A percentile compares a stretch with the other conserved stretches of the same genome.
Conservation (phyloP, 2,329 filamentous ascomycete genomes). For the Alternaria dauci region DNA sequence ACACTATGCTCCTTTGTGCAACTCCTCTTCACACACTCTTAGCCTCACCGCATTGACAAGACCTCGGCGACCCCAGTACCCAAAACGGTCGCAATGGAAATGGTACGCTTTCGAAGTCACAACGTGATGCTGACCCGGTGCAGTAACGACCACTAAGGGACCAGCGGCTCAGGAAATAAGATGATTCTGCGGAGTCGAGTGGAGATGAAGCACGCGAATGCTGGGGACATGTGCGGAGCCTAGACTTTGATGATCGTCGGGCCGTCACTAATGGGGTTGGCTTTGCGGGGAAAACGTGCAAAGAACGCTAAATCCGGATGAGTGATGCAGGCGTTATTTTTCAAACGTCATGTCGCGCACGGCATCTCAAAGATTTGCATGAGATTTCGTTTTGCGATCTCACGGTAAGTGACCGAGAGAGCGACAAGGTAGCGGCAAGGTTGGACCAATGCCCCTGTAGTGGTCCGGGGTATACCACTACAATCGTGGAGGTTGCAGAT, state of each 20-base stretch:
- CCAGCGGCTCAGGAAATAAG: conserved; percentile 11
- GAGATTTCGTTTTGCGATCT: background rate
- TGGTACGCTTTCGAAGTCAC: conserved; percentile 5
- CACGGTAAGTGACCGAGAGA: background rate
- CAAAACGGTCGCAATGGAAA: conserved; percentile 9
- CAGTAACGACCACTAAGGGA: conserved; percentile 9
- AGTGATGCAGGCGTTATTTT: conserved; percentile 21
- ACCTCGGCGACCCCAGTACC: conserved; percentile 7
- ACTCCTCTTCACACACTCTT: background rate
- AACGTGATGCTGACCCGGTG: conserved; percentile 3
- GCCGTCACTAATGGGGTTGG: conserved; percentile 28
- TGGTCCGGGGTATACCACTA: background rate
- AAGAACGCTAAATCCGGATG: conserved; percentile 20
- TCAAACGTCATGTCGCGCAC: conserved; percentile 27
- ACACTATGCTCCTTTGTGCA: background rate
- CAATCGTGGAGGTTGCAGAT: background rate
- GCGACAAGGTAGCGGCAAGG: background rate
- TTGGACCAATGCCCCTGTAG: background rate
- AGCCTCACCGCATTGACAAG: conserved; percentile 4
- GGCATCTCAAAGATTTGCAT: conserved; percentile 8
- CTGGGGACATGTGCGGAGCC: conserved; percentile 34
- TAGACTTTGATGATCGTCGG: conserved; percentile 32
- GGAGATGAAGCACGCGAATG: conserved; percentile 31
- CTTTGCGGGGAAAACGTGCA: conserved; percentile 46
- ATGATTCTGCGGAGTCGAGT: conserved; percentile 38